A percentile compares a stretch with the other conserved stretches of the same genome.
phyloP scores from a whole-genome alignment of 169 alveolate genomes.

The Toxoplasma gondii region DNA sequence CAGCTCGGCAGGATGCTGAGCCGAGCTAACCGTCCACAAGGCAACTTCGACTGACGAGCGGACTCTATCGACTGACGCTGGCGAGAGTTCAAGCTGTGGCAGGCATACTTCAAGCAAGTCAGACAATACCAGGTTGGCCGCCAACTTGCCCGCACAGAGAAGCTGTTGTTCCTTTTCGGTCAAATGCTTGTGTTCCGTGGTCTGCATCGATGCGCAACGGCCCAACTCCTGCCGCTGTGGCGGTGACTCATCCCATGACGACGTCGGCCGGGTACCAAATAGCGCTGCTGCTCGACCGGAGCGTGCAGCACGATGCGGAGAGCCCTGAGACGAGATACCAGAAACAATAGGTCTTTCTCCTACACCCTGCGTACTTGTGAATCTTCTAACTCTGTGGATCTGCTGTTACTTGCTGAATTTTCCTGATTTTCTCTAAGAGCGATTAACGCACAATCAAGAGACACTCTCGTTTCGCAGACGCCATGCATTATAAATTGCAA shows the following conservation, averaged over 20 bases:
- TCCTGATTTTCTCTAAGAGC: too few relatives aligned
- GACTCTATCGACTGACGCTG: not conserved
- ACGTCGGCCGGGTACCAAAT: not conserved
- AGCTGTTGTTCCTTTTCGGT: conserved; percentile 37
- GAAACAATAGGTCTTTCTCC: not conserved
- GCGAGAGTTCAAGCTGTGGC: conserved; percentile 15
- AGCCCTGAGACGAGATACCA: not conserved
- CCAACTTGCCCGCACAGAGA: not conserved
- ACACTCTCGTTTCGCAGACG: too few relatives aligned
- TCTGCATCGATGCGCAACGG: not conserved
- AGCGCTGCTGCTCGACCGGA: not conserved
- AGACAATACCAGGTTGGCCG: conserved; percentile 14
- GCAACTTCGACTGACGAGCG: not conserved
- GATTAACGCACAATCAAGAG: too few relatives aligned
- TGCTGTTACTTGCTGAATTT: too few relatives aligned
- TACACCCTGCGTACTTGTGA: too few relatives aligned
- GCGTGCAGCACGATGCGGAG: not conserved
- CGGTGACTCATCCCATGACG: not conserved
- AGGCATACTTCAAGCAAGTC: conserved; percentile 29
- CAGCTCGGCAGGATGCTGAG: conserved; percentile 20
- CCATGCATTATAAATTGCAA: too few relatives aligned
- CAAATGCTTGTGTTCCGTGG: not conserved
- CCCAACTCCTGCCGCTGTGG: not conserved
- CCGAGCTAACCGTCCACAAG: conserved; percentile 7
- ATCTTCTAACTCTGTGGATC: too few relatives aligned